A percentile compares a stretch with the other conserved stretches of the same genome.
Evolutionary conservation across 2,329 filamentous ascomycete species (phyloP).

Genomic region (Colletotrichum musicola): DNA sequence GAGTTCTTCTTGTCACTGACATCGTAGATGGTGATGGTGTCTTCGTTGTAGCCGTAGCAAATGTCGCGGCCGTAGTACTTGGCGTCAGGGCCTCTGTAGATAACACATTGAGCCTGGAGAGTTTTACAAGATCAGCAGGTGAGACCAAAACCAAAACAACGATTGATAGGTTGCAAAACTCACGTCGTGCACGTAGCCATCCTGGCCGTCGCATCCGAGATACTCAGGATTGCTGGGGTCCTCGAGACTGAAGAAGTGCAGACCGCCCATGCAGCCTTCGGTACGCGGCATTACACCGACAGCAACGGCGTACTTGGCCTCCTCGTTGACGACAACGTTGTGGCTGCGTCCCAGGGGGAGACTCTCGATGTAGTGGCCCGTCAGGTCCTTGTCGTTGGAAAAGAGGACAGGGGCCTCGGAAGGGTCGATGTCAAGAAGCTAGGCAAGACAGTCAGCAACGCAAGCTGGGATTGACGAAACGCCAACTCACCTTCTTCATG

Average conservation of each 20-base stretch:
- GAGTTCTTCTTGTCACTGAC: constrained; percentile 62
- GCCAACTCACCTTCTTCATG: constrained; percentile 58
- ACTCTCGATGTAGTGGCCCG: constrained; percentile 44
- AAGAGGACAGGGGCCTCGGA: constrained; percentile 47
- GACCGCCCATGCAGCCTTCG: constrained; percentile 57
- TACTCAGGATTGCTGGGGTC: constrained; percentile 63
- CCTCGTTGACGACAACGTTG: constrained; percentile 63
- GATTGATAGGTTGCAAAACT: background rate
- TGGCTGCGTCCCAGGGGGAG: constrained; percentile 57
- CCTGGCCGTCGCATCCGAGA: constrained; percentile 63
- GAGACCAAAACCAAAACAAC: constrained; percentile 41
- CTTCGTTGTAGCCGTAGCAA: constrained; percentile 67
- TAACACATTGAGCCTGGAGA: constrained; percentile 64
- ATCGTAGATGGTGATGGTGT: constrained; percentile 64
- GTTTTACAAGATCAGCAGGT: too few species aligned
- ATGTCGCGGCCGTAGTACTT: constrained; percentile 60
- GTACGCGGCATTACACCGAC: constrained; percentile 51
- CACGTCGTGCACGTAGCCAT: constrained; percentile 68
- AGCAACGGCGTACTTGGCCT: constrained; percentile 58
- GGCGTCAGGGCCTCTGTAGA: constrained; percentile 62
- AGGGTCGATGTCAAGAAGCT: constrained; percentile 56
- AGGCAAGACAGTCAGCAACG: background rate
- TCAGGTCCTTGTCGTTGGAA: constrained; percentile 45
- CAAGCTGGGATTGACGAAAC: too few species aligned
- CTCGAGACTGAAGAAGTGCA: constrained; percentile 67